Base-by-base conservation (phyloP, 805 yeast species). In the Cyberlindnera mississippiensis region DNA sequence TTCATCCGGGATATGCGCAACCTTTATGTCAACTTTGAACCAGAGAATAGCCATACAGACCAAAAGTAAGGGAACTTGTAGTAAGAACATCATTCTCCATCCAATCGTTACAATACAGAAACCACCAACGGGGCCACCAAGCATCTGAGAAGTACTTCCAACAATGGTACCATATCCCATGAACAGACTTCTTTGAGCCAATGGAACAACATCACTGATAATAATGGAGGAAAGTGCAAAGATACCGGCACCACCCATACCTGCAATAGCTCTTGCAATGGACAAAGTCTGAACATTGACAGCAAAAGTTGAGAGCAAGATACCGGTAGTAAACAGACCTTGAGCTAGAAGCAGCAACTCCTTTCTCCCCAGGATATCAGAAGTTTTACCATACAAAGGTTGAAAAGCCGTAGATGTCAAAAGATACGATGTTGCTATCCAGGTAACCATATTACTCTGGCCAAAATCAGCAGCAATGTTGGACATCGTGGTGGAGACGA, bases 381-480 rank as follows among this genome's bases (percentile, higher is more conserved):
- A 74, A 26, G 83, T 64, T 44, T 82, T 75, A 4, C 91, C 93
- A 42, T 78, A 81, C 19, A 85, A 57, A 1, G 88, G 90, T 61
- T 83, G 90, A 59, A 82, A 81, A 2, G 85, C 85, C 4, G 86
- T 75, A 46, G 77, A 78, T 2, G 90, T 80, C 22, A 85, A 62
- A 26, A 85, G 64, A 41, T 82, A 79, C 1, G 85, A 75, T 0
- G 89, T 78, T 4, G 89, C 88, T 3, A 84, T 82, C 90, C 91
- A 84, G 3, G 79, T 63, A 6, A 76, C 63, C 41, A 70, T 55
- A 14, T 71, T 67, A 31, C 79, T 66, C 35, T 74, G 76, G 35
- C 76, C 61, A 56, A 81, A 69, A 18, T 78, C 78, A 6, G 80
- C 70, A 16, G 85, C 84, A 33, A 81, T 80, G 22, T 72, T 69